These are phyloP conservation scores for Zhuliangozyma blackwelliae DNA, from an alignment of 1,139 yeast genomes.

Conservation along the genomic window DNA sequence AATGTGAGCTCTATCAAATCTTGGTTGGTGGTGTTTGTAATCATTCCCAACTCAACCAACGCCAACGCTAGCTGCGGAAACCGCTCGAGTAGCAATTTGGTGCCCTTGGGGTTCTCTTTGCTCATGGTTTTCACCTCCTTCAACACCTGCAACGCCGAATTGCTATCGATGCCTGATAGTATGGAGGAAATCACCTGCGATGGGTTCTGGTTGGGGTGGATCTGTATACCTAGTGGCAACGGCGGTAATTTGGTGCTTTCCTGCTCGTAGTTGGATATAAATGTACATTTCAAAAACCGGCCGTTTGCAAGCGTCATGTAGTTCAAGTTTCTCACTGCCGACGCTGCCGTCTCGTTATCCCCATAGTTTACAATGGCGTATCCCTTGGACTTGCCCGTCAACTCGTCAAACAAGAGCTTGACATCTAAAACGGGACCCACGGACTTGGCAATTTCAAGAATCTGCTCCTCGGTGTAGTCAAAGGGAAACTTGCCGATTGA, in stretches of 20 bases:
- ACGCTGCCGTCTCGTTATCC: slow-evolving; percentile 75
- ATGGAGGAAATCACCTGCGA: slow-evolving; percentile 60
- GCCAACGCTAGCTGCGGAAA: slow-evolving; percentile 83
- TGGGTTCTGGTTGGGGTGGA: slow-evolving; percentile 50
- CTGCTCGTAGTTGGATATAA: slow-evolving; percentile 43
- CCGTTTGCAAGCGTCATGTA: slow-evolving; percentile 69
- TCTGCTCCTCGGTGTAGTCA: slow-evolving; percentile 80
- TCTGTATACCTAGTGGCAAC: slow-evolving; percentile 47
- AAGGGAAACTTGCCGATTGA: slow-evolving; percentile 37
- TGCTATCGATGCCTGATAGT: slow-evolving; percentile 53
- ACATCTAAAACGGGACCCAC: slow-evolving; percentile 84
- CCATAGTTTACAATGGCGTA: slow-evolving; percentile 82
- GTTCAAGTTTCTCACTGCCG: slow-evolving; percentile 86
- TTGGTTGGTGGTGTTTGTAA: slow-evolving; percentile 55
- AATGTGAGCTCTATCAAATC: slow-evolving; percentile 46
- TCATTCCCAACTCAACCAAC: slow-evolving; percentile 67
- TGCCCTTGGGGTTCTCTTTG: slow-evolving; percentile 56
- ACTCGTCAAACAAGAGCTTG: slow-evolving; percentile 77
- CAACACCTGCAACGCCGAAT: slow-evolving; percentile 51
- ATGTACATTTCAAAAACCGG: slow-evolving; percentile 69
- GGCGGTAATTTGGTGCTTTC: slow-evolving; percentile 34
- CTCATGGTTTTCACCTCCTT: slow-evolving; percentile 65
- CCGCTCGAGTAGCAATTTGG: slow-evolving; percentile 58
- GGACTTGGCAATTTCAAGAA: slow-evolving; percentile 68
- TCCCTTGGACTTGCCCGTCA: slow-evolving; percentile 89